These are phyloP conservation scores for Hypoxylon rickii DNA, from an alignment of 495 filamentous ascomycete species.

Conservation along the genomic window DNA sequence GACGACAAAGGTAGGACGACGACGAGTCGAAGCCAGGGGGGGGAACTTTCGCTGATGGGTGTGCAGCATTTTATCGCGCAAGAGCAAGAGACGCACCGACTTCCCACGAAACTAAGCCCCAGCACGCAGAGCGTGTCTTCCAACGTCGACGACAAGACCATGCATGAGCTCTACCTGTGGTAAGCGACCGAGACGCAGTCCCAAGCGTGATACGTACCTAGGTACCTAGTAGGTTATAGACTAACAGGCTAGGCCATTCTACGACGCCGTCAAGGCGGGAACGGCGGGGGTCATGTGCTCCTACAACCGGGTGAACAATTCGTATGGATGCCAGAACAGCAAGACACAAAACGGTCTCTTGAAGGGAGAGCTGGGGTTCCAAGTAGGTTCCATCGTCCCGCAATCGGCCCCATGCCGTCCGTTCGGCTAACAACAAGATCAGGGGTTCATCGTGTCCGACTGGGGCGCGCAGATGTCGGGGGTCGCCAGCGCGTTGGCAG, in stretches of 20 bases:
- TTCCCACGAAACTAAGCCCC: not conserved
- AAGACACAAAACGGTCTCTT: constrained; percentile 55
- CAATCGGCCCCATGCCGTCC: too few species aligned
- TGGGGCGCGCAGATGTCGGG: constrained; percentile 56
- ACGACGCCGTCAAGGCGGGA: constrained; percentile 57
- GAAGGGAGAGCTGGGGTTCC: constrained; percentile 60
- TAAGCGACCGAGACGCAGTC: not conserved
- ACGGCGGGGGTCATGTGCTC: constrained; percentile 60
- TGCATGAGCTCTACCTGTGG: constrained; percentile 66
- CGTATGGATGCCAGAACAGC: constrained; percentile 57
- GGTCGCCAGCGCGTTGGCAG: constrained; percentile 45
- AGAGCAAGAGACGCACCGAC: constrained; percentile 57
- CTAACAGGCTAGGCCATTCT: constrained; percentile 51
- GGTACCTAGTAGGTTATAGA: not conserved
- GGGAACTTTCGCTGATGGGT: too few species aligned
- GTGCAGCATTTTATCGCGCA: constrained; percentile 56
- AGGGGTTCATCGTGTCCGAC: constrained; percentile 56
- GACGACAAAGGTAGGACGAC: not conserved
- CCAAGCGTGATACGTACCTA: not conserved
- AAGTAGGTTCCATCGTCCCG: constrained; percentile 32
- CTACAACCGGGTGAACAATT: constrained; percentile 61
- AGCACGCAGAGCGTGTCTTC: constrained; percentile 43
- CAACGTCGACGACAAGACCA: constrained; percentile 58
- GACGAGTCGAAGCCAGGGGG: not conserved
- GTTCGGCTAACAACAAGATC: not conserved